Base-by-base conservation (phyloP, 257 asterid species). In the Ajuga chamaepitys region DNA sequence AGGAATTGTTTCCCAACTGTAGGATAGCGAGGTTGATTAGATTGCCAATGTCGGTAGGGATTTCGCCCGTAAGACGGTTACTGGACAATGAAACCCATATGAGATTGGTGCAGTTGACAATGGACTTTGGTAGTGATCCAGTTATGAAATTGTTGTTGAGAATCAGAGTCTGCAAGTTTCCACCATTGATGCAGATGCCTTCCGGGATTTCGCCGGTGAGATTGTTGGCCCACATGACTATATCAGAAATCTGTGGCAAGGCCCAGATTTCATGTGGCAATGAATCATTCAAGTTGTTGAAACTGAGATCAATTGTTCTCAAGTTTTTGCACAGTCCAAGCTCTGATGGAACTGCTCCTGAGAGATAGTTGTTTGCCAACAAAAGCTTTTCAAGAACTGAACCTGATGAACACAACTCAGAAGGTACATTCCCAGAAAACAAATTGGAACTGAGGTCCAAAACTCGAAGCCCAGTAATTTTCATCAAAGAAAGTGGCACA, bases 51-150 rank as follows among this genome's bases (percentile, higher is more conserved):
- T 78, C 89, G 0, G 68, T 38, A n/a, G 98, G 98, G 44, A 92
- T 84, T 40, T 65, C 72, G 0, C 98, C 98, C 0, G 82, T 75
- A 1, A 92, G 73, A 9, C 80, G 81, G 77, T 92, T 89, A 72
- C 97, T 89, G 2, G 98, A 80, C 75, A 92, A 50, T 0, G 96
- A 84, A 48, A 92, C 86, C 98, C 98, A 92, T 46, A 85, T 82
- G 38, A 92, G 81, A 64, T 92, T 86, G 4, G 95, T 87, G 71
- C 98, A 92, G 61, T 84, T 89, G 57, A 82, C 85, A 44, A 92
- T 86, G 28, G 98, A 92, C 28, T 75, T 75, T 0, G 98, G 96
- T 10, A 92, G 81, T 17, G 75, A 9, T 38, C 98, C 98, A 0
- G 81, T 72, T 1, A 92, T 57, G 9, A 82, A 71, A 73, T 92